Evolutionary conservation across 2,329 filamentous ascomycete species (phyloP).

Genomic region (Aspergillus hortae): DNA sequence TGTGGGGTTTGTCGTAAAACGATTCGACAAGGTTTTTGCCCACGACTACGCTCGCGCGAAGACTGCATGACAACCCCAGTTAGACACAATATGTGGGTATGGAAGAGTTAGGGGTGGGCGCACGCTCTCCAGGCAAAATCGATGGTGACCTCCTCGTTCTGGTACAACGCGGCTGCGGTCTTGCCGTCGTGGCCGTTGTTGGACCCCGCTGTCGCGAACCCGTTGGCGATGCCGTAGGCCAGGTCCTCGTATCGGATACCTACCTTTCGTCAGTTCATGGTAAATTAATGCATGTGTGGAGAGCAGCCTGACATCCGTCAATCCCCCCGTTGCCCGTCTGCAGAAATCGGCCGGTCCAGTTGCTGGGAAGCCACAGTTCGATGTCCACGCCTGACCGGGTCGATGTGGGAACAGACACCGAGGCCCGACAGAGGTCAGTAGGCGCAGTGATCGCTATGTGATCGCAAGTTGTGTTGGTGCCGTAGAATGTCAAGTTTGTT

Average conservation of each 20-base stretch:
- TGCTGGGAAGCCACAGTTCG: slow-evolving; percentile 7
- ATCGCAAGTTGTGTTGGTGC: background rate
- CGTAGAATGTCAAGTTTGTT: background rate
- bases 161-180: background rate
- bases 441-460: background rate
- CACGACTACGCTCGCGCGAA: slow-evolving; percentile 2
- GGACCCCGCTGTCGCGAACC: slow-evolving; percentile 8
- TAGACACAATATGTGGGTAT: no score
- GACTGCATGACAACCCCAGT: background rate
- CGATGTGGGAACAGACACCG: background rate
- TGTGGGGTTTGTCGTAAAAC: slow-evolving; percentile 5
- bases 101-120: background rate
- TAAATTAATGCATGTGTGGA: background rate
- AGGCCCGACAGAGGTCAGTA: background rate
- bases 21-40: slow-evolving; percentile 3
- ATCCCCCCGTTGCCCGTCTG: slow-evolving; percentile 9
- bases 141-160: background rate
- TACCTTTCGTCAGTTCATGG: background rate
- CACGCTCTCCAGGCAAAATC: slow-evolving; percentile 11
- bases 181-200: slow-evolving; percentile 11
- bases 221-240: slow-evolving; percentile 4
- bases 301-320: slow-evolving; percentile 2
- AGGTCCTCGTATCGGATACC: slow-evolving; percentile 11
- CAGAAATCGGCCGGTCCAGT: slow-evolving; percentile 7
- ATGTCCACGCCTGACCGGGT: background rate